Evolutionary conservation across 2,329 filamentous ascomycete species (phyloP), one percentile per base, ranked within the genome.

Genomic region (Botrytis porri): DNA sequence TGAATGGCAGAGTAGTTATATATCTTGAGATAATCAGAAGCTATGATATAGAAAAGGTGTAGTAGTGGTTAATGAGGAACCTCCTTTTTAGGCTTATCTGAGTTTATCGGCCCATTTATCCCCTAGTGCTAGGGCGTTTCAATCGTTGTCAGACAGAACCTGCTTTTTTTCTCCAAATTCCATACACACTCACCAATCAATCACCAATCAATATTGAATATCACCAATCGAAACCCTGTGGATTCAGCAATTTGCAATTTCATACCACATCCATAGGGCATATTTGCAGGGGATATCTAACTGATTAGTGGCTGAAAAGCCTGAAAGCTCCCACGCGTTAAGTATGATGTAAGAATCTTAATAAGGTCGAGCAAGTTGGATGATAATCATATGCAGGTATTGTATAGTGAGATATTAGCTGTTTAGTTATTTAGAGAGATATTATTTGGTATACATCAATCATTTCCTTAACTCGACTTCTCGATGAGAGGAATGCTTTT

Each of bases 131-230:
- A 64, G 45, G 16, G 39, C 16, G 64, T 67, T 18, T 45, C 64
- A 16, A 43, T 22, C 48, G 39, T 20, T 29, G 22, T n/a, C n/a
- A 66, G 65, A 67, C n/a, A 66, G 65, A 67, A 57, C 48, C 48
- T 57, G 65, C 25, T 57, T 67, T 57, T 54, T 32, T 57, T 29
- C 18, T 4, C 35, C 2, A 41, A 67, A 22, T 57, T 29, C n/a
- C 65, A 57, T 57, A n/a, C 45, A 18, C 25, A 32, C 14, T 57
- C 65, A 57, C 65, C 65, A 67, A 67, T 67, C 65, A 67, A 67
- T 57, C 65, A 57, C 65, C 65, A 67, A 67, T 67, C 65, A 67
- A 67, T 67, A 41, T n/a, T n/a, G 67, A 62, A 70, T 60, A 61
- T 62, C 10, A 14, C 29, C 25, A 62, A 62, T 70, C 41, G 29